phyloP scores from a whole-genome alignment of 306 rosid genomes.

The Astragalus glycyphyllos region DNA sequence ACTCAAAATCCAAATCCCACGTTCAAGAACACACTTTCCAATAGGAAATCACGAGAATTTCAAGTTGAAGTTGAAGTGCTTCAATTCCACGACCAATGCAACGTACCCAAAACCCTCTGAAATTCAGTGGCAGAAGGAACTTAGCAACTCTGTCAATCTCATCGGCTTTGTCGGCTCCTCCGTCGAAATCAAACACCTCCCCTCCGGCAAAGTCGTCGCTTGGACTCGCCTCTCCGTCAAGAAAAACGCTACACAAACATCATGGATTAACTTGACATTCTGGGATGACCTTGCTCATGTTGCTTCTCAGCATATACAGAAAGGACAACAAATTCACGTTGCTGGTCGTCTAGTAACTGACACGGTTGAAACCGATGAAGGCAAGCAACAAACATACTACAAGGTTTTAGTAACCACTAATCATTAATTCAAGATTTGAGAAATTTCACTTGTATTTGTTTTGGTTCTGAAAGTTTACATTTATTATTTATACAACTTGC shows the following conservation, averaged over 20 bases:
- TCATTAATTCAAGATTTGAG: not conserved
- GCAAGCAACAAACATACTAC: slow-evolving; percentile 82
- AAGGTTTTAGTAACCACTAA: slow-evolving; percentile 56
- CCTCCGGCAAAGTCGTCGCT: slow-evolving; percentile 79
- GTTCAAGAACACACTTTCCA: not conserved
- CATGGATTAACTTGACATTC: slow-evolving; percentile 78
- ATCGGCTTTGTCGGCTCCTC: slow-evolving; percentile 77
- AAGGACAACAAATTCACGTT: slow-evolving; percentile 78
- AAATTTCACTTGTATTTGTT: not conserved
- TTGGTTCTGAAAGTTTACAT: not conserved
- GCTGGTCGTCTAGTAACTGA: slow-evolving; percentile 80
- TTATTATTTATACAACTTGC: no score
- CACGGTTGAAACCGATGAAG: slow-evolving; percentile 70
- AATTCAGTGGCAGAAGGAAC: slow-evolving; percentile 91
- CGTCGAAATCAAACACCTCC: slow-evolving; percentile 73
- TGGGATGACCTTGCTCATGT: slow-evolving; percentile 89
- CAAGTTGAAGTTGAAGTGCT: slow-evolving; percentile 43
- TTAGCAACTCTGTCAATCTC: slow-evolving; percentile 74
- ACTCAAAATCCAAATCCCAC: slow-evolving; percentile 6
- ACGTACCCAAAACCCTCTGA: slow-evolving; percentile 71
- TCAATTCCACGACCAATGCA: slow-evolving; percentile 16
- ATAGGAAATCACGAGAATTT: not conserved
- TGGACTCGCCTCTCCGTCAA: slow-evolving; percentile 88
- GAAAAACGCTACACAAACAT: slow-evolving; percentile 71
- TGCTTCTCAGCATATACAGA: slow-evolving; percentile 78